These are phyloP conservation scores for Talaromyces nanjingensis DNA, from an alignment of 495 filamentous ascomycete genomes.

Conservation along the genomic window DNA sequence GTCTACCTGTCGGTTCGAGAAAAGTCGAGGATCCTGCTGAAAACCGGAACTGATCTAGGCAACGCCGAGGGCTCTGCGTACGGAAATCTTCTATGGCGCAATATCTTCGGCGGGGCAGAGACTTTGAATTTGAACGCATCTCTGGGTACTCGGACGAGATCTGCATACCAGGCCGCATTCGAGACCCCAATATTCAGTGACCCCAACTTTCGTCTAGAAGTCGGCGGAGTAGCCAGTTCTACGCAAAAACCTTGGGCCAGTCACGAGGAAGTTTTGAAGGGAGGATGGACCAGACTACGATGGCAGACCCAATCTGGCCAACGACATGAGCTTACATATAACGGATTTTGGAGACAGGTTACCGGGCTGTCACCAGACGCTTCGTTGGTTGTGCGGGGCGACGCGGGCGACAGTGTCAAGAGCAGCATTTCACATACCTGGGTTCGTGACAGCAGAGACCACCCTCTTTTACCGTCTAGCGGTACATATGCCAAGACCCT, in stretches of 20 bases:
- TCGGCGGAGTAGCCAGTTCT: constrained; percentile 71
- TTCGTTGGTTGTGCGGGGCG: constrained; percentile 69
- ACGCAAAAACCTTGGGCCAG: constrained; percentile 86
- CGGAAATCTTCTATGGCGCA: constrained; percentile 72
- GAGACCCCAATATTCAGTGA: constrained; percentile 73
- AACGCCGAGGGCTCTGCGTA: constrained; percentile 90
- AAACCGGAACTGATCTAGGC: constrained; percentile 88
- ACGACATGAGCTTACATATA: constrained; percentile 70
- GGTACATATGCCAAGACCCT: constrained; percentile 72
- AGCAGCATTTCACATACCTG: constrained; percentile 77
- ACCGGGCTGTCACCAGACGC: constrained; percentile 68
- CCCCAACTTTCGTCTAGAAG: constrained; percentile 65
- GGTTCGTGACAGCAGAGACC: constrained; percentile 70
- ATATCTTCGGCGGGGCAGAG: constrained; percentile 93
- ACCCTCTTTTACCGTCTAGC: constrained; percentile 69
- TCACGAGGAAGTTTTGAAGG: constrained; percentile 85
- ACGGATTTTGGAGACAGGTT: constrained; percentile 78
- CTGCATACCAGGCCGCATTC: constrained; percentile 79
- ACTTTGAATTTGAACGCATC: constrained; percentile 78
- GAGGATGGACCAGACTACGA: constrained; percentile 65
- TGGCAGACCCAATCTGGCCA: constrained; percentile 58
- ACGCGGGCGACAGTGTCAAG: constrained; percentile 89
- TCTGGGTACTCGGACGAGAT: constrained; percentile 79
- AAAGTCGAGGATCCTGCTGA: constrained; percentile 70
- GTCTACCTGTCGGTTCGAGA: constrained; percentile 71